Percentiles rank a stretch among this genome's conserved stretches.
Evolutionary conservation across 1,284 basidiomycete genomes (phyloP).

Genomic region (Cerrena zonata): DNA sequence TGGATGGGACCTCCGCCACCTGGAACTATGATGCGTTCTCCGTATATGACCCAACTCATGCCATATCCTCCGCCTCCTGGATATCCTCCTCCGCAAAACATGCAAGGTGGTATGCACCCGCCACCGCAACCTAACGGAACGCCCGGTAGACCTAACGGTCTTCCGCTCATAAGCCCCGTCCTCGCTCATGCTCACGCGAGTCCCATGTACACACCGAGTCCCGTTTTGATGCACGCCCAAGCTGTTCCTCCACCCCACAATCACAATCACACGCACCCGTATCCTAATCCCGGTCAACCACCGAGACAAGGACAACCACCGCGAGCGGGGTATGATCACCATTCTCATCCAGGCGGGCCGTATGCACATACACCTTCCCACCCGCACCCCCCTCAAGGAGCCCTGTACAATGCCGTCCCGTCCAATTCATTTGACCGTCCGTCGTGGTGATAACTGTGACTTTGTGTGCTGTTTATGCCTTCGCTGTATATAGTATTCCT

Average conservation of each 20-base stretch:
- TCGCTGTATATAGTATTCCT: conserved; percentile 11
- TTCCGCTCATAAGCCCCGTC: conserved; percentile 61
- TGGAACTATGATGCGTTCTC: conserved; percentile 53
- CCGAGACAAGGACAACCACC: conserved; percentile 17
- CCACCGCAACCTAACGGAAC: conserved; percentile 38
- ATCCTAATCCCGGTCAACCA: conserved; percentile 22
- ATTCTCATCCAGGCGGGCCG: conserved; percentile 1
- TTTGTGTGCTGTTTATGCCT: conserved; percentile 20
- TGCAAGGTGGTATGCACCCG: conserved; percentile 35
- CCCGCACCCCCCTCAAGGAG: conserved; percentile 17
- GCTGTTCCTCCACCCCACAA: conserved; percentile 12
- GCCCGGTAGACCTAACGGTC: conserved; percentile 41
- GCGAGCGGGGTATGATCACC: conserved; percentile 13
- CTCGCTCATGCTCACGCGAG: conserved; percentile 45
- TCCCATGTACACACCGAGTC: conserved; percentile 60
- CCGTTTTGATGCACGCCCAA: conserved; percentile 58
- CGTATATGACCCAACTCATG: conserved; percentile 62
- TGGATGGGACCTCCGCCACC: conserved; percentile 59
- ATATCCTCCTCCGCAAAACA: conserved; percentile 29
- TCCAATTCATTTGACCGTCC: conserved; percentile 31
- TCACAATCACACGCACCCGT: conserved; percentile 17
- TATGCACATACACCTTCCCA: conserved; percentile 21
- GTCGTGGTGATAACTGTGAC: conserved; percentile 39
- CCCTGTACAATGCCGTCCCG: conserved; percentile 20
- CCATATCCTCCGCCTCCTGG: conserved; percentile 54